Evolutionary conservation across 2,329 filamentous ascomycete species (phyloP).

Genomic region (Arachnomyces sp.): DNA sequence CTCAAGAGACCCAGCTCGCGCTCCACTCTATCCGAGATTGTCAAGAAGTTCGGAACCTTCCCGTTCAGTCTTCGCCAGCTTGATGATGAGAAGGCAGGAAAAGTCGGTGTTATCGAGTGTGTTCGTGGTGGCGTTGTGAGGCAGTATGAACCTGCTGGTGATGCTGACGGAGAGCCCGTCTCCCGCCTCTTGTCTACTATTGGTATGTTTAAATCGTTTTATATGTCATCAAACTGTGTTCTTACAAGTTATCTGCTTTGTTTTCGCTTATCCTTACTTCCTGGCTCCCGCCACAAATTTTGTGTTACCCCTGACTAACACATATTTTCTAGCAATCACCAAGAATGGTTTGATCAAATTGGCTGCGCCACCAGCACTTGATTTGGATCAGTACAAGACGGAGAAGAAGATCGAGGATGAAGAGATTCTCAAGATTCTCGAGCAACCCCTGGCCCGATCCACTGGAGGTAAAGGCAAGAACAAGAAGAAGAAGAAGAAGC

Average conservation of each 20-base stretch:
- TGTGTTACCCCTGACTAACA: constrained; percentile 17
- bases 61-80: constrained; percentile 96
- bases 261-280: neutral
- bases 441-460: constrained; percentile 65
- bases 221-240: constrained; percentile 7
- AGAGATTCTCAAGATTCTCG: constrained; percentile 89
- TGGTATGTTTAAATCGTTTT: constrained; percentile 55
- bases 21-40: constrained; percentile 84
- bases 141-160: constrained; percentile 91
- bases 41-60: constrained; percentile 96
- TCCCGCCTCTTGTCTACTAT: constrained; percentile 83
- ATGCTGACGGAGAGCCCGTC: constrained; percentile 80
- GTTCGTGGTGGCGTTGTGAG: constrained; percentile 86
- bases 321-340: constrained; percentile 62
- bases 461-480: constrained; percentile 68
- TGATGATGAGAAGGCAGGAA: constrained; percentile 88
- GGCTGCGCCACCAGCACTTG: constrained; percentile 63
- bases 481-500: constrained; percentile 84
- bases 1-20: constrained; percentile 91
- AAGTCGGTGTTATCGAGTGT: constrained; percentile 95
- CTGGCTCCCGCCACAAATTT: neutral
- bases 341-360: constrained; percentile 94
- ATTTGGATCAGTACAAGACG: constrained; percentile 75
- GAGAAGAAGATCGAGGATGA: constrained; percentile 98
- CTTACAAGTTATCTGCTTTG: no score